These are phyloP conservation scores for Skeletonema menzelii DNA, from an alignment of 108 stramenopile species.

Conservation along the genomic window DNA sequence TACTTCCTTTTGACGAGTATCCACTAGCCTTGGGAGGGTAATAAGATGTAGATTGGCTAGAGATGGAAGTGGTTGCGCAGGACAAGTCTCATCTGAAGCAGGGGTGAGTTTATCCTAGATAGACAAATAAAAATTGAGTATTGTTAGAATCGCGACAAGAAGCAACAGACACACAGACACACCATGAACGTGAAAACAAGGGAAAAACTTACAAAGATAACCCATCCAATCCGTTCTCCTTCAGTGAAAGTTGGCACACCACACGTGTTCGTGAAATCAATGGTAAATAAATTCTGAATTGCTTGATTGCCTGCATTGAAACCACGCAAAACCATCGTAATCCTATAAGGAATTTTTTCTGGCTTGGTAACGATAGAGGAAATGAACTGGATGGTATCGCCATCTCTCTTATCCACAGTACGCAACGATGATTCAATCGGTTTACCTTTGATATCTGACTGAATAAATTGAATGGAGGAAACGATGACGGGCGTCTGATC, in stretches of 20 bases:
- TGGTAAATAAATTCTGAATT: conserved; percentile 38
- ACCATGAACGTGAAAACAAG: background rate
- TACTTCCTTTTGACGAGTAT: background rate
- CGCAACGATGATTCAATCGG: conserved; percentile 30
- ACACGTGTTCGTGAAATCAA: conserved; percentile 43
- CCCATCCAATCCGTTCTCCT: conserved; percentile 46
- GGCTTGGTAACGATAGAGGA: background rate
- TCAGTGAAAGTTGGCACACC: conserved; percentile 30
- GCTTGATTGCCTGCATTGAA: conserved; percentile 20
- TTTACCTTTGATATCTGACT: conserved; percentile 24
- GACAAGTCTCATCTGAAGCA: background rate
- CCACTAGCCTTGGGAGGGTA: background rate
- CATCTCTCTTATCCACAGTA: conserved; percentile 10
- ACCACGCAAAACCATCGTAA: conserved; percentile 40
- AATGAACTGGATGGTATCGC: background rate
- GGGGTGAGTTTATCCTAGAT: background rate
- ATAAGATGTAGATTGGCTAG: background rate
- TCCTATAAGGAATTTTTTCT: conserved; percentile 16
- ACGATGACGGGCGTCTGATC: conserved; percentile 27
- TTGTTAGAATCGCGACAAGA: background rate
- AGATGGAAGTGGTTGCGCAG: background rate
- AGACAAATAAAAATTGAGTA: background rate
- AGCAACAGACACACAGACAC: background rate
- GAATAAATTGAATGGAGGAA: conserved; percentile 43
- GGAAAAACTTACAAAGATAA: conserved; percentile 34